Evolutionary conservation across 495 filamentous ascomycete genomes (phyloP).

Genomic region (Neurospora tetrasperma): DNA sequence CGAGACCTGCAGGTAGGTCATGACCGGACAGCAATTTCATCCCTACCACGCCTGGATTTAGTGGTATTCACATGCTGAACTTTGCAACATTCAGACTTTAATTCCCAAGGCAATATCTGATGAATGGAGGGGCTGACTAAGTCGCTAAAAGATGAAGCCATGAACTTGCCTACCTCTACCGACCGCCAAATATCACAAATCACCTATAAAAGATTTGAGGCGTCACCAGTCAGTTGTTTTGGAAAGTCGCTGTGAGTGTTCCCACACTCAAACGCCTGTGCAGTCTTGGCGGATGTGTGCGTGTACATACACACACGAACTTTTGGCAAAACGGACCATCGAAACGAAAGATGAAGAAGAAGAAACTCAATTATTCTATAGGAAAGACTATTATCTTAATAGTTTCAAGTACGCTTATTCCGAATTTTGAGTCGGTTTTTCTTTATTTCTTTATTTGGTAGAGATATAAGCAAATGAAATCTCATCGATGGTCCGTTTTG

Average conservation of each 20-base stretch:
- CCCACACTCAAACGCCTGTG: no score
- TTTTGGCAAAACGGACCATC: no score
- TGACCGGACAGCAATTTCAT: neutral
- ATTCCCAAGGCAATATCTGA: neutral
- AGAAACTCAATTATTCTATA: no score
- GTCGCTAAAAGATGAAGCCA: neutral
- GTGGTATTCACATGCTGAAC: neutral
- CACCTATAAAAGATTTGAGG: neutral
- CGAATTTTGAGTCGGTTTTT: no score
- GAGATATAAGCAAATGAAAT: no score
- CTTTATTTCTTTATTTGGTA: no score
- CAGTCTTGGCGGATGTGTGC: no score
- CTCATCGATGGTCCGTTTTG: no score
- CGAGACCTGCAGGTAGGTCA: neutral
- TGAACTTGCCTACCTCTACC: neutral
- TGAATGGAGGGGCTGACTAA: neutral
- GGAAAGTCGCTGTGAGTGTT: neutral
- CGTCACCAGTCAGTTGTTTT: neutral
- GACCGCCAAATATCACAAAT: neutral
- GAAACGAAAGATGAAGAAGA: no score
- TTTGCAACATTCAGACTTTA: neutral
- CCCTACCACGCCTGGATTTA: neutral
- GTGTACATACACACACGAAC: no score
- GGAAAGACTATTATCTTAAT: no score
- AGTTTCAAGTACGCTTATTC: no score